phyloP scores from a whole-genome alignment of 805 yeast genomes.

The Kluyveromyces dobzhanskii region DNA sequence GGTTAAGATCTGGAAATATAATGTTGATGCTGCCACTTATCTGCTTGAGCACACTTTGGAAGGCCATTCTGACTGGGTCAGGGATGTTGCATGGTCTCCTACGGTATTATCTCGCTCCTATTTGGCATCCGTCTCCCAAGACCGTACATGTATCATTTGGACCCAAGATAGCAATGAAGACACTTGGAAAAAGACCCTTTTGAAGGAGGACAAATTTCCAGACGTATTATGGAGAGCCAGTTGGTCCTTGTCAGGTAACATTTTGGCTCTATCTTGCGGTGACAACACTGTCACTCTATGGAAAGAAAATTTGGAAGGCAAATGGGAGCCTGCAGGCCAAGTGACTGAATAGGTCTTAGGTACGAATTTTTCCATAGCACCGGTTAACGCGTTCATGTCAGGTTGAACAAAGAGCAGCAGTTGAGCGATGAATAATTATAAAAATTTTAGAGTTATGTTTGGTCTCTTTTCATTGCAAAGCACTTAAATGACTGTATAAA shows the following conservation, averaged over 20 bases:
- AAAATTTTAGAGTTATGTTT: too few species aligned
- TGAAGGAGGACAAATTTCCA: conserved; percentile 77
- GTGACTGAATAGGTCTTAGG: conserved; percentile 56
- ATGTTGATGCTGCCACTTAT: conserved; percentile 47
- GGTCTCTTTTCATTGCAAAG: too few species aligned
- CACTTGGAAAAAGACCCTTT: conserved; percentile 72
- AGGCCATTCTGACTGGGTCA: conserved; percentile 97
- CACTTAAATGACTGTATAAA: too few species aligned
- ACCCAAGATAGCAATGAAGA: conserved; percentile 62
- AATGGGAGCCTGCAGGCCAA: conserved; percentile 97
- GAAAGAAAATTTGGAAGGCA: conserved; percentile 89
- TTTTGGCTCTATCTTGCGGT: conserved; percentile 92
- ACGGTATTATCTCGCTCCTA: conserved; percentile 77
- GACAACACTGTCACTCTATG: conserved; percentile 93
- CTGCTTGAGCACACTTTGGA: conserved; percentile 66
- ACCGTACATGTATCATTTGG: conserved; percentile 92
- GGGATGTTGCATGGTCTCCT: conserved; percentile 98
- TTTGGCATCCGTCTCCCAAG: conserved; percentile 96
- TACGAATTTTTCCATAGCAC: too few species aligned
- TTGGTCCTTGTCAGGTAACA: conserved; percentile 95
- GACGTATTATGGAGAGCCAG: conserved; percentile 98
- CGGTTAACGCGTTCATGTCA: too few species aligned
- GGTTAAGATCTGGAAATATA: conserved; percentile 83
- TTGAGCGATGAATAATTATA: too few species aligned
- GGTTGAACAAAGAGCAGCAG: too few species aligned